Conservation (phyloP, 176 grass and related monocot species). For the Triticum aestivum region DNA sequence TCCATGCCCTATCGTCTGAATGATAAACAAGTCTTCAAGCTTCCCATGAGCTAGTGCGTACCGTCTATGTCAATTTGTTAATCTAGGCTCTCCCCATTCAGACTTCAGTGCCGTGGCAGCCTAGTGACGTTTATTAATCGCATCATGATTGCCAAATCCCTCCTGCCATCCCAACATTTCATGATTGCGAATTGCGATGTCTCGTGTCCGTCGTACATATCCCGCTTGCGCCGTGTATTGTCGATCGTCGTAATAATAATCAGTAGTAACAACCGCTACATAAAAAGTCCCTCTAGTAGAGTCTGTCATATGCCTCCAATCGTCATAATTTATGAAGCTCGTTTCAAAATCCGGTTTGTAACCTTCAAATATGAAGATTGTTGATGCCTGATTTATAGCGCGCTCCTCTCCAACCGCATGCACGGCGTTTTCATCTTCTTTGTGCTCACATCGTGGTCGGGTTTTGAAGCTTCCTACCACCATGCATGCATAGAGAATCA, state of each 20-base stretch:
- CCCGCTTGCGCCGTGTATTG: not conserved
- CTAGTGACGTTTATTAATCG: not conserved
- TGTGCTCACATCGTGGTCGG: rapidly evolving
- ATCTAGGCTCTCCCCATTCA: not conserved
- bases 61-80: not conserved
- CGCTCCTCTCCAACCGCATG: too few species aligned
- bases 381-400: too few species aligned
- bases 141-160: not conserved
- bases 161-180: not conserved
- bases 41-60: not conserved
- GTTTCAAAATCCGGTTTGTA: too few species aligned
- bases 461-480: too few species aligned
- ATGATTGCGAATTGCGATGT: conserved; percentile 1
- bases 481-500: too few species aligned
- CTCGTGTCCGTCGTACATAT: not conserved
- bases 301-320: too few species aligned
- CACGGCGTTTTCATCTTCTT: too few species aligned
- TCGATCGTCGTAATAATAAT: too few species aligned
- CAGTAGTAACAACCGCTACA: too few species aligned
- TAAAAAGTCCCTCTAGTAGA: too few species aligned
- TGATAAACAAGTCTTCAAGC: not conserved
- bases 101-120: not conserved
- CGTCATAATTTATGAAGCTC: too few species aligned
- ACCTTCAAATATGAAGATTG: too few species aligned
- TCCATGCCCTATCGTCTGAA: not conserved